Evolutionary conservation across 805 yeast species (phyloP), one percentile per base, ranked within the genome.

Genomic region (Vanderwaltozyma tropicalis): DNA sequence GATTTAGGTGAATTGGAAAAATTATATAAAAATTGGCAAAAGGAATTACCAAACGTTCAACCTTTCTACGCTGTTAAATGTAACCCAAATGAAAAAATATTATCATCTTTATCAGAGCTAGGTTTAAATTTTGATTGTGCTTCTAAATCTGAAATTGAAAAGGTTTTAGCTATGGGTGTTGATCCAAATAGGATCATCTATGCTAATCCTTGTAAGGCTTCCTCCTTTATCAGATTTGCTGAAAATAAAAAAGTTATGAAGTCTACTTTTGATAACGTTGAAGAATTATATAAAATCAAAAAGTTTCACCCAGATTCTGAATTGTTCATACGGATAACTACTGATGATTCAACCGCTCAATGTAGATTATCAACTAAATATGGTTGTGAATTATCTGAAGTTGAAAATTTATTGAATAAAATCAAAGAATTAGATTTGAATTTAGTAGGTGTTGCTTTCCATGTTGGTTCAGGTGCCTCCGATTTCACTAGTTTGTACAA

Each of bases 11-110:
- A 80, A 50, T 71, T 92, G 26, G 66, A 66, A 42, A 69, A 78
- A 41, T 69, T 86, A 38, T 69, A 69, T 42, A 44, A 59, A n/a
- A 64, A 74, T 29, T 89, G 97, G 96, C 53, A 57, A 21, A 35
- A 47, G 17, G 57, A 66, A 28, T 67, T 89, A 51, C 95, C 96
- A 16, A 66, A 78, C 31, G 79, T 89, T 27, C 71, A 73, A 40
- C 95, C 96, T n/a, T 80, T 72, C 54, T 89, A 88, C 61, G 98
- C 98, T 15, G 92, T 89, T 48, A 89, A 89, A 63, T 89, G 97
- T 65, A 89, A 89, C 66, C 81, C 87, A 28, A 78, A 86, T 55
- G 49, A 63, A 6, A 63, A 63, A 39, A 76, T 89, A 11, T 57
- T 89, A 45, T 54, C 63, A 34, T 58, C 70, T 21, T 68, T 89